Percentiles rank a stretch among this genome's conserved stretches.
These are phyloP conservation scores for Xylaria hypoxylon DNA, from an alignment of 2,329 filamentous ascomycete species.

Conservation along the genomic window DNA sequence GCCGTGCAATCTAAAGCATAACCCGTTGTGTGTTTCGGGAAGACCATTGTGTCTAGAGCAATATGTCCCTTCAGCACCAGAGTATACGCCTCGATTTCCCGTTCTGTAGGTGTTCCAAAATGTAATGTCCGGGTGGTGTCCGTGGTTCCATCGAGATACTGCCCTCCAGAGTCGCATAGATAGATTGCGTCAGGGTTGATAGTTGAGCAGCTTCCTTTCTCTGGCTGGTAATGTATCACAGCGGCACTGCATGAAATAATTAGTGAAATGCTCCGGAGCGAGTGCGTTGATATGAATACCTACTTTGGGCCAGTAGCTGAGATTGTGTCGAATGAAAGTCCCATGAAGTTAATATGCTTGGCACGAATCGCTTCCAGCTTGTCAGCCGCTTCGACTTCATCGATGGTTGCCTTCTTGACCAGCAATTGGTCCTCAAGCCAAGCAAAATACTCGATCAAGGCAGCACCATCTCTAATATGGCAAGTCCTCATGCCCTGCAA, in stretches of 20 bases:
- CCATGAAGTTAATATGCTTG: slow-evolving; percentile 79
- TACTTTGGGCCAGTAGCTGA: slow-evolving; percentile 87
- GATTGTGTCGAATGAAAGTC: slow-evolving; percentile 94
- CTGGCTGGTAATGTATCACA: slow-evolving; percentile 94
- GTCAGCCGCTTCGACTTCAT: slow-evolving; percentile 92
- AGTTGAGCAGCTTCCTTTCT: slow-evolving; percentile 80
- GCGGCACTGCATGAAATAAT: slow-evolving; percentile 73
- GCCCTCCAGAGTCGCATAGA: slow-evolving; percentile 96
- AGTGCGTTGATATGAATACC: slow-evolving; percentile 47
- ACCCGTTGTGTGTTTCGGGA: slow-evolving; percentile 94
- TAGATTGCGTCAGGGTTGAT: slow-evolving; percentile 91
- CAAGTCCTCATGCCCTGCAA: slow-evolving; percentile 93
- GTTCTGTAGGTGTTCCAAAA: slow-evolving; percentile 84
- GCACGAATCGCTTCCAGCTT: slow-evolving; percentile 83
- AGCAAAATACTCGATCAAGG: slow-evolving; percentile 91
- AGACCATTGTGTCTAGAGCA: slow-evolving; percentile 84
- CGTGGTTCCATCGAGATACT: slow-evolving; percentile 94
- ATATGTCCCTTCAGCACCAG: slow-evolving; percentile 96
- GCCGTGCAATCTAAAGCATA: slow-evolving; percentile 91
- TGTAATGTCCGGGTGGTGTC: slow-evolving; percentile 95
- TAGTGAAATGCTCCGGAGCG: neutral
- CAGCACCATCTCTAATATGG: slow-evolving; percentile 92
- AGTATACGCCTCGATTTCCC: slow-evolving; percentile 91
- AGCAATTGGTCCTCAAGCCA: slow-evolving; percentile 94
- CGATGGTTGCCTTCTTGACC: slow-evolving; percentile 76